phyloP scores from a whole-genome alignment of 805 yeast species.

The Kregervanrija fluxuum region DNA sequence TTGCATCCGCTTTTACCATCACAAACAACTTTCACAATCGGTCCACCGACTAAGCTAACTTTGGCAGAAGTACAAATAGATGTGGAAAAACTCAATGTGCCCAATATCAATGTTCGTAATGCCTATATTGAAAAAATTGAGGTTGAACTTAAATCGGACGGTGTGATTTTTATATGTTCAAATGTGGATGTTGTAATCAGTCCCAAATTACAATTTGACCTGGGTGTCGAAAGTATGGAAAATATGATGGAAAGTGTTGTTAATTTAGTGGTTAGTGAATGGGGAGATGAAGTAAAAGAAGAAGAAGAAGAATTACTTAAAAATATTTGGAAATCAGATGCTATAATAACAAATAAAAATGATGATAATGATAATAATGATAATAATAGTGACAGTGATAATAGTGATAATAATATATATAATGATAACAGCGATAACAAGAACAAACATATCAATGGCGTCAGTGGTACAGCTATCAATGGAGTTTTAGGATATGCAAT shows the following conservation, averaged over 20 bases:
- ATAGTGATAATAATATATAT: too few relatives aligned
- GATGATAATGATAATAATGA: neutral
- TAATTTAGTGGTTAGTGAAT: constrained; percentile 33
- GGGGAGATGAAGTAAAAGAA: constrained; percentile 21
- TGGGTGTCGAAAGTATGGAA: constrained; percentile 39
- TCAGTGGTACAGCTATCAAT: constrained; percentile 28
- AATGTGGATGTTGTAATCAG: too few relatives aligned
- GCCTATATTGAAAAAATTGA: constrained; percentile 53
- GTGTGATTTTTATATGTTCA: too few relatives aligned
- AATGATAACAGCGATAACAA: neutral
- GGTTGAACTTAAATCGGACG: constrained; percentile 33
- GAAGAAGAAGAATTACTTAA: constrained; percentile 6
- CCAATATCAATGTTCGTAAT: constrained; percentile 54
- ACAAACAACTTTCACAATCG: too few relatives aligned
- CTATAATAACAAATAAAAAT: constrained; percentile 1
- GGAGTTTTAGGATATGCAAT: constrained; percentile 57
- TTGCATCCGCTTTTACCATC: neutral
- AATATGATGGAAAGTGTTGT: constrained; percentile 60
- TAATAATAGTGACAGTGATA: too few relatives aligned
- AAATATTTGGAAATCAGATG: constrained; percentile 1
- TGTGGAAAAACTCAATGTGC: constrained; percentile 60
- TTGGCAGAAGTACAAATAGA: constrained; percentile 62
- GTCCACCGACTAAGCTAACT: constrained; percentile 28
- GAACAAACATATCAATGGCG: constrained; percentile 8
- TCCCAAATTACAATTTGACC: too few relatives aligned